Conservation (phyloP, 2,329 filamentous ascomycete species). For the Alternaria sp. region DNA sequence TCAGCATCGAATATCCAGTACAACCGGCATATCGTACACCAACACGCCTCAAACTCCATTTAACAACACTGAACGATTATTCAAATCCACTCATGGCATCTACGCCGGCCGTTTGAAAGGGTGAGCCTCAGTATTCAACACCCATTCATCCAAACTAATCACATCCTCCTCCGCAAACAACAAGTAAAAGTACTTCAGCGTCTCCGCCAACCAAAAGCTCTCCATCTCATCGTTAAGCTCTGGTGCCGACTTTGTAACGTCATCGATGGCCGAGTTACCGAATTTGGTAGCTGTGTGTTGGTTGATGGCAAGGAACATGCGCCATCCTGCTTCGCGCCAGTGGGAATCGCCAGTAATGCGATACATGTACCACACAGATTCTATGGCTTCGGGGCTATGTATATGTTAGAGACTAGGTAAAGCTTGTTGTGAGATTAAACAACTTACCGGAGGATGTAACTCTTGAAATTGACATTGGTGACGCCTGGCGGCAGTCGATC, state of each 20-base stretch:
- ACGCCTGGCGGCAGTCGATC: conserved; percentile 65
- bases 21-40: background rate
- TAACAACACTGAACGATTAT: background rate
- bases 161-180: conserved; percentile 67
- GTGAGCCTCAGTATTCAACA: conserved; percentile 63
- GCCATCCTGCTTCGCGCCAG: conserved; percentile 75
- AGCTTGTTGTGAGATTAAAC: background rate
- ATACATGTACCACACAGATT: conserved; percentile 81
- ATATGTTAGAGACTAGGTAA: conserved; percentile 5
- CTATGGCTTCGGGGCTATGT: conserved; percentile 74
- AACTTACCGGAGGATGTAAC: conserved; percentile 68
- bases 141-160: conserved; percentile 71
- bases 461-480: conserved; percentile 62
- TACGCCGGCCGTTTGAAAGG: conserved; percentile 48
- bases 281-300: conserved; percentile 67
- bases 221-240: conserved; percentile 70
- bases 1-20: background rate
- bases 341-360: conserved; percentile 72
- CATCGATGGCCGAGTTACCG: conserved; percentile 71
- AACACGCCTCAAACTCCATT: background rate
- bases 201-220: conserved; percentile 77
- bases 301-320: conserved; percentile 73
- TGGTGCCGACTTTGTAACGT: conserved; percentile 65
- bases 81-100: background rate
- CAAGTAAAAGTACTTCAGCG: conserved; percentile 72